Percentiles rank a stretch among this genome's conserved stretches.
Evolutionary conservation across 2,329 filamentous ascomycete species (phyloP).

Genomic region (Rhynchosporium agropyri): DNA sequence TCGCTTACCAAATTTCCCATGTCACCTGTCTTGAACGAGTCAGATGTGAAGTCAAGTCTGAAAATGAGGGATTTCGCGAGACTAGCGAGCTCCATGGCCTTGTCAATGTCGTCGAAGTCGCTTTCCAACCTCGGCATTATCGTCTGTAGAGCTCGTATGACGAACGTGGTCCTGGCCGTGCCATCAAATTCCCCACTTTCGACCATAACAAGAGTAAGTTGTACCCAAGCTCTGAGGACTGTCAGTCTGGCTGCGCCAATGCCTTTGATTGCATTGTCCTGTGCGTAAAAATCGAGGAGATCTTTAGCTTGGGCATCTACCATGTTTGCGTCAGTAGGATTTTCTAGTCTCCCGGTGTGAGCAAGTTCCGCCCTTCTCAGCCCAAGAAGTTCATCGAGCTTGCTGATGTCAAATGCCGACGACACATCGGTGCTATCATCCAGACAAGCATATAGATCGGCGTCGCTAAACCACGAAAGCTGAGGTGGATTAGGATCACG

Average conservation of each 20-base stretch:
- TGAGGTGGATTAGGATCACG: slow-evolving; percentile 51
- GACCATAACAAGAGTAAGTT: slow-evolving; percentile 80
- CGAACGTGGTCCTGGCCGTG: slow-evolving; percentile 72
- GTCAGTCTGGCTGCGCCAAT: slow-evolving; percentile 57
- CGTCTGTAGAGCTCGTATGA: slow-evolving; percentile 83
- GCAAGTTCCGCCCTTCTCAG: slow-evolving; percentile 67
- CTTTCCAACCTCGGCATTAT: slow-evolving; percentile 85
- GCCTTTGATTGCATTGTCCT: slow-evolving; percentile 64
- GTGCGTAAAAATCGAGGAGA: slow-evolving; percentile 63
- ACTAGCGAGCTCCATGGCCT: slow-evolving; percentile 75
- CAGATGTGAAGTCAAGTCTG: slow-evolving; percentile 63
- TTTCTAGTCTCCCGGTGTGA: slow-evolving; percentile 51
- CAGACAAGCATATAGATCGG: slow-evolving; percentile 69
- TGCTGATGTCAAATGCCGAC: slow-evolving; percentile 67
- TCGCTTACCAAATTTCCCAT: slow-evolving; percentile 79
- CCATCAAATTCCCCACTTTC: slow-evolving; percentile 79
- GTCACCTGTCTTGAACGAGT: slow-evolving; percentile 47
- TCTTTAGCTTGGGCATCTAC: slow-evolving; percentile 61
- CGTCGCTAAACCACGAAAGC: slow-evolving; percentile 62
- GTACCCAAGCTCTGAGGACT: slow-evolving; percentile 81
- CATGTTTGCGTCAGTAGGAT: slow-evolving; percentile 51
- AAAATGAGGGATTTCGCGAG: slow-evolving; percentile 74
- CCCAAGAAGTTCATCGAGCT: slow-evolving; percentile 73
- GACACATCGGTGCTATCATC: slow-evolving; percentile 61
- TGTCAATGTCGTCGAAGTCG: slow-evolving; percentile 66